Evolutionary conservation across 345 rosid species (phyloP).

Genomic region (Brassica nigra): DNA sequence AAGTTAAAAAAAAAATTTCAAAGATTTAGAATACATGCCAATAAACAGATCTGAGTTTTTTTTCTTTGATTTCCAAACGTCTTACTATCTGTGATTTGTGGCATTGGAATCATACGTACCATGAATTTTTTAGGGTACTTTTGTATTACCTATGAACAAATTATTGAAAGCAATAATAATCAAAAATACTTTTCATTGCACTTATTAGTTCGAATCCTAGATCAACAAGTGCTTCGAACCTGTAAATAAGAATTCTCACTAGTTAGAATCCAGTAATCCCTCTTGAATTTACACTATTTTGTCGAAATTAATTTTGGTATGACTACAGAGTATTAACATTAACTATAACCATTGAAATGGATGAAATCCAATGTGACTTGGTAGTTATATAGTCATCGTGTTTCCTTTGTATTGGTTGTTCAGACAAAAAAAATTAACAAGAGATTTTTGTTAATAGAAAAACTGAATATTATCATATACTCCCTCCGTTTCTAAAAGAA

Average conservation of each 20-base stretch:
- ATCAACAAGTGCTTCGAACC: not conserved
- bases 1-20: conserved; percentile 14
- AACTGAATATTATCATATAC: not conserved
- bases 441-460: not conserved
- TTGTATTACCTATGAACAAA: not conserved
- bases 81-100: not conserved
- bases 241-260: not conserved
- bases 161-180: not conserved
- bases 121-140: not conserved
- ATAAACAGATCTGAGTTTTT: not conserved
- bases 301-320: not conserved
- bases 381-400: not conserved
- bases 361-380: not conserved
- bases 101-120: not conserved
- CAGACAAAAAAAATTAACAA: not conserved
- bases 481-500: too few species aligned
- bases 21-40: conserved; percentile 3
- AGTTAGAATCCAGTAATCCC: not conserved
- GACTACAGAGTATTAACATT: not conserved
- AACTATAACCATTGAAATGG: conserved; percentile 7
- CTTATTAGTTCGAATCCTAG: not conserved
- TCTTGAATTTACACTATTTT: not conserved
- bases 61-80: not conserved
- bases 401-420: not conserved
- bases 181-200: too few species aligned